Conservation (phyloP, 495 filamentous ascomycete genomes). For the Trichodelitschia bisporula region DNA sequence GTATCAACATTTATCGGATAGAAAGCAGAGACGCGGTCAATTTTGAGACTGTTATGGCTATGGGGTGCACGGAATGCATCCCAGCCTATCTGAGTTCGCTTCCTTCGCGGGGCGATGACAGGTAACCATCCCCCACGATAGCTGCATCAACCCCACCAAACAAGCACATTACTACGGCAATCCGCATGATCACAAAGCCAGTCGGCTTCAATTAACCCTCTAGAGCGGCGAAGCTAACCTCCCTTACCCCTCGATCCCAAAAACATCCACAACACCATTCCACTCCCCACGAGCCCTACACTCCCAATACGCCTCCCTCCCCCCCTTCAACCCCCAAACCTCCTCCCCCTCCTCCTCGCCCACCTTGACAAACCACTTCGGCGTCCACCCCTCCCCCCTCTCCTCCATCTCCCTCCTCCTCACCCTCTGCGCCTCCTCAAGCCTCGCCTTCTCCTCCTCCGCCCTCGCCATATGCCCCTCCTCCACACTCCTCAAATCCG, state of each 20-base stretch:
- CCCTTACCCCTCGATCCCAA: constrained; percentile 23
- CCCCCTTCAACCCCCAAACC: constrained; percentile 55
- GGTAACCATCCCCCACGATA: no score
- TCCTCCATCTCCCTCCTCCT: constrained; percentile 55
- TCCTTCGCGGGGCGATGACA: no score
- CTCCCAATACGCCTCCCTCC: constrained; percentile 84
- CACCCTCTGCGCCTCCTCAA: constrained; percentile 68
- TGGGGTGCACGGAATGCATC: no score
- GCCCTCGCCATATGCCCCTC: constrained; percentile 60
- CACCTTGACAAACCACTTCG: constrained; percentile 62
- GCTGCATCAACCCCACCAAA: no score
- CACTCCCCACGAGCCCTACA: constrained; percentile 44
- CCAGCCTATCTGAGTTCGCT: no score
- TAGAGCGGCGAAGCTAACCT: no score
- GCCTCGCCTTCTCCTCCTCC: constrained; percentile 53
- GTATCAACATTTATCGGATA: no score
- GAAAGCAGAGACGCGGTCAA: no score
- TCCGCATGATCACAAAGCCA: no score
- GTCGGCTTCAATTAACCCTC: no score
- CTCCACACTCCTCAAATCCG: constrained; percentile 81
- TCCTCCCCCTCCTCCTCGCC: constrained; percentile 29
- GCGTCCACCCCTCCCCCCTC: constrained; percentile 38
- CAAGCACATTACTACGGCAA: no score
- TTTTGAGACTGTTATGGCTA: no score
- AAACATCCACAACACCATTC: constrained; percentile 47